Base-by-base conservation (phyloP, 2,329 filamentous ascomycete genomes). In the Cladosporium oxysporum region DNA sequence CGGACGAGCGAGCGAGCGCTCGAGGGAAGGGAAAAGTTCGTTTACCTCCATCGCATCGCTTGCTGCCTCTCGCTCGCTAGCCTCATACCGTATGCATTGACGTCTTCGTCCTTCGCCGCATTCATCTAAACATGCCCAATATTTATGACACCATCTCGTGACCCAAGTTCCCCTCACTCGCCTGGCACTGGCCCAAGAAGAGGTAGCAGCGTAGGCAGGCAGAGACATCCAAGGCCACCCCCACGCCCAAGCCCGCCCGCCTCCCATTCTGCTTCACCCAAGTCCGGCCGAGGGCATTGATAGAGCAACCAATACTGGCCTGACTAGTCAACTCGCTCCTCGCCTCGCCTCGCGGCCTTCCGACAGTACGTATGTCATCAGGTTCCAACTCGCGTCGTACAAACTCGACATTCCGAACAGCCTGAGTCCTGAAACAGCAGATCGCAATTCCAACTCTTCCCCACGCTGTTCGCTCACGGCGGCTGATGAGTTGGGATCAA, bases 401-500 rank as follows among this genome's bases (percentile, higher is more conserved):
- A 21, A 33, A 33, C 52, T 47, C n/a, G 52, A 55, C 52, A 29
- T 21, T 18, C 28, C 28, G n/a, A 55, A n/a, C 52, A 55, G 52
- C 28, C 52, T 55, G 52, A 58, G 33, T 58, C 55, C 55, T 58
- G 55, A 58, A 58, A 58, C 55, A 41, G 55, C 55, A 58, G 55
- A 58, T 58, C 55, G 55, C 55, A 58, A 58, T 58, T 58, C 55
- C 33, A 55, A 18, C 55, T n/a, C 55, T 58, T 41, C 55, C 33
- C 55, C 55, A 58, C 55, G 33, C 33, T 58, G 31, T 41, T 55
- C 26, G 16, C 5, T 28, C 50, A 12, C 33, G 14, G 29, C 26
- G 50, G 28, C 28, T 16, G 49, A 26, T 14, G 31, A 18, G 28
- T 52, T 55, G 18, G 52, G 31, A 55, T 55, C 52, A 52, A 55